These are phyloP conservation scores for Asparagopsis taxiformis DNA, from an alignment of 31 red algal genomes.

Conservation along the genomic window DNA sequence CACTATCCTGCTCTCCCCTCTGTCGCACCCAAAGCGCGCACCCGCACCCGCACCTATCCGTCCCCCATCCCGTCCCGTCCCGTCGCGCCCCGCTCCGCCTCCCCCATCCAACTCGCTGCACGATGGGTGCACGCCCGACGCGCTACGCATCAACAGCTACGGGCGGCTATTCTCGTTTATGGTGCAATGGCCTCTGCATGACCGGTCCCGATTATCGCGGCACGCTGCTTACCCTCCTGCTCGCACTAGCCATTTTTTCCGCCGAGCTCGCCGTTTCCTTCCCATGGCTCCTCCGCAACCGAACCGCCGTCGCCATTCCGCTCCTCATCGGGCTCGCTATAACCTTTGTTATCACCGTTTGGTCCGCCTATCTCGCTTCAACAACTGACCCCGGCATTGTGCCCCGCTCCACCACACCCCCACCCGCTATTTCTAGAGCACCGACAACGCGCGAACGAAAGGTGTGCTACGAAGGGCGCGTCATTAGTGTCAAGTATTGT, in stretches of 20 bases:
- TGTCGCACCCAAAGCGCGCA: too few relatives aligned
- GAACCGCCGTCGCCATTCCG: slow-evolving; percentile 36
- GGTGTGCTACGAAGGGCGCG: slow-evolving; percentile 50
- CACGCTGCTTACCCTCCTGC: slow-evolving; percentile 47
- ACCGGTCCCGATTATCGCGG: slow-evolving; percentile 78
- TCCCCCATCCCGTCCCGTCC: too few relatives aligned
- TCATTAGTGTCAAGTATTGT: slow-evolving; percentile 76
- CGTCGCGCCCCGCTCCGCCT: too few relatives aligned
- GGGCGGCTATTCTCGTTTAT: slow-evolving; percentile 60
- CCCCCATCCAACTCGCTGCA: too few relatives aligned
- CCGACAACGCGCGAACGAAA: slow-evolving; percentile 61
- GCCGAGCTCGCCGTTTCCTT: slow-evolving; percentile 71
- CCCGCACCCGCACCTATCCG: too few relatives aligned
- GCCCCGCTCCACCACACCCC: slow-evolving; percentile 63
- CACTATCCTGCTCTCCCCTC: too few relatives aligned
- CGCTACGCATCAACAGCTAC: slow-evolving; percentile 52
- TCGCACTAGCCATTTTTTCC: slow-evolving; percentile 53
- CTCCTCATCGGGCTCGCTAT: slow-evolving; percentile 58
- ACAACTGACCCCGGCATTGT: slow-evolving; percentile 97
- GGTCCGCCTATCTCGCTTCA: slow-evolving; percentile 79
- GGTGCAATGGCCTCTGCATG: slow-evolving; percentile 74
- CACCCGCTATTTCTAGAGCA: slow-evolving; percentile 42
- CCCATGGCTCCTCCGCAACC: slow-evolving; percentile 71
- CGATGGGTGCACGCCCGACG: slow-evolving; percentile 72
- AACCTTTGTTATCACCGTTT: slow-evolving; percentile 61